Base-by-base conservation (phyloP, 2,329 filamentous ascomycete species). In the Nectriaceae sp. region DNA sequence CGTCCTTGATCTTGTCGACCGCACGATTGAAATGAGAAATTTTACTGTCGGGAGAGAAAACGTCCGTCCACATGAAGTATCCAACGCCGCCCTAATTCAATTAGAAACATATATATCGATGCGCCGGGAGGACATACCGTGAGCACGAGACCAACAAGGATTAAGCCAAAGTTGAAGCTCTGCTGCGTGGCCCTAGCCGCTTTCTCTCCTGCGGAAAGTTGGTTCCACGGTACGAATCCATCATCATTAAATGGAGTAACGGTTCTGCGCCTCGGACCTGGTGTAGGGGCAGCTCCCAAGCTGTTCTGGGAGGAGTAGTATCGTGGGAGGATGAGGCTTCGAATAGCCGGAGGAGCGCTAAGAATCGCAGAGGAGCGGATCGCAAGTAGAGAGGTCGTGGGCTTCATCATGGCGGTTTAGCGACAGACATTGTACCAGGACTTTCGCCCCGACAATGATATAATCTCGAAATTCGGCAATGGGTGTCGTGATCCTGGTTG, bases 231-330 rank as follows among this genome's bases (percentile, higher is more conserved):
- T 2, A 96, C 84, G 54, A 80, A 79, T 6, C 93, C 93, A 63
- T 90, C 88, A 60, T 97, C 93, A 60, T 90, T 94, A 62, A 92
- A 85, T 0, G 93, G 82, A 0, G 91, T 96, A 21, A 97, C 84
- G 33, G 84, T 78, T 62, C 81, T 85, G 45, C 89, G 80, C 54
- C 78, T 81, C 21, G 84, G 66, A 11, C 70, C 64, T 11, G 77
- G 58, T 11, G 11, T 37, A 52, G 68, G 50, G 5, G 66, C 55
- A 13, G 71, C 57, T 18, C 65, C 67, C 18, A 76, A 58, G 50
- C 72, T 73, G 50, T 74, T 79, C 42, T 85, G 76, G 38, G 83
- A 85, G 51, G 85, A 80, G 71, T 86, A 87, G 42, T 70, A 66
- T 62, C 82, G 77, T 52, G 69, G 67, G 26, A 68, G 55, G 37